Base-by-base conservation (phyloP, 345 rosid genomes). In the Gossypioides kirkii region DNA sequence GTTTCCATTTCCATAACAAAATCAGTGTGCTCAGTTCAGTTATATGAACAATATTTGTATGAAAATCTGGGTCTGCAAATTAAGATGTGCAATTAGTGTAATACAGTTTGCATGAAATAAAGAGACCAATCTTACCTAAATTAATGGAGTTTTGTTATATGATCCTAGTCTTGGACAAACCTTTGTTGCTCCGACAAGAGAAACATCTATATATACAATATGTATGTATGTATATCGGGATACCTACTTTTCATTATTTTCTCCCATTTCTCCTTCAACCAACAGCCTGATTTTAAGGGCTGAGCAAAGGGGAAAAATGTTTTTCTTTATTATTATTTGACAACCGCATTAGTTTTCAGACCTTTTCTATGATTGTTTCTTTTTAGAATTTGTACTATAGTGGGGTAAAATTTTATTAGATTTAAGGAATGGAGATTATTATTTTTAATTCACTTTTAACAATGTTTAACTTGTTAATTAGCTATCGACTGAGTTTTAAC, bases 71-170 rank as follows among this genome's bases (percentile, higher is more conserved):
- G 13, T 17, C 42, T 64, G 26, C 16, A 59, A 25, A 52, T 1
- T 52, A 52, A 53, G 11, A 22, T 20, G 25, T 54, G 59, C 2
- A 54, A 32, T 32, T 32, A 60, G 43, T 61, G 23, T 61, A 17
- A 61, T 38, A 22, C 23, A 38, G 67, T 61, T 61, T 61, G 46
- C 46, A 61, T 61, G 46, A 6, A 61, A 38, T 32, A 61, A 61
- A 61, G 22, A 32, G 6, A n/a, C 67, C 67, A 61, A 38, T 25
- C 67, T 61, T 61, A 61, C 7, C 65, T 28, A 61, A 61, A 61
- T 14, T 52, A 52, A 4, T 61, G 43, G 43, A 61, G 43, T 54
- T 54, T 18, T 54, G 11, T 8, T 61, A 61, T 61, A 25, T 9
- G 7, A 52, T 56, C 23, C 4, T 8, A 28, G 9, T 26, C n/a